Conservation (phyloP, 768 basidiomycete species). For the Tulasnella sp. region DNA sequence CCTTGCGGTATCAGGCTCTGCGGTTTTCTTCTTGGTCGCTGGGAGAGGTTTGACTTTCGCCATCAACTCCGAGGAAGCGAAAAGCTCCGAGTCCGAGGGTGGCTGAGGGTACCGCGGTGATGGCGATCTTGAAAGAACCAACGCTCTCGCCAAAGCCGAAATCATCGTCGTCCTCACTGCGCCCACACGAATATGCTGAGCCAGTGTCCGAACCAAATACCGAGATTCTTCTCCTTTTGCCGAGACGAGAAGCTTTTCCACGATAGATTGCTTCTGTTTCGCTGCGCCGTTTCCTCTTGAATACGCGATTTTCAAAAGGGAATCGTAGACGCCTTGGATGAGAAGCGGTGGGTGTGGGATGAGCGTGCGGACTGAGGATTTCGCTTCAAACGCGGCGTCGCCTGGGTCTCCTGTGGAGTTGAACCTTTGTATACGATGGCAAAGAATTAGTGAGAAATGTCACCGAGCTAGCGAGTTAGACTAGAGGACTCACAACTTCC, state of each 20-base stretch:
- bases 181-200: slow-evolving; percentile 73
- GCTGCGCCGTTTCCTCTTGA: slow-evolving; percentile 70
- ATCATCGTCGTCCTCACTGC: slow-evolving; percentile 79
- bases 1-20: slow-evolving; percentile 24
- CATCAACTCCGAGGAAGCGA: slow-evolving; percentile 26
- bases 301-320: slow-evolving; percentile 56
- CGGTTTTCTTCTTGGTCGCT: slow-evolving; percentile 28
- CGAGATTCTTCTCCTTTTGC: slow-evolving; percentile 84
- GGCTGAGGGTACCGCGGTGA: not conserved
- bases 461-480: slow-evolving; percentile 17
- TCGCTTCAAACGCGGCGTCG: slow-evolving; percentile 81
- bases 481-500: slow-evolving; percentile 34
- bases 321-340: slow-evolving; percentile 57
- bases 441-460: slow-evolving; percentile 27
- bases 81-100: slow-evolving; percentile 9
- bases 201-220: slow-evolving; percentile 68
- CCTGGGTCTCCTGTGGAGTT: slow-evolving; percentile 74
- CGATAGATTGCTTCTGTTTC: slow-evolving; percentile 66
- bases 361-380: slow-evolving; percentile 64
- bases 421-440: slow-evolving; percentile 37
- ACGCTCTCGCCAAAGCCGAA: slow-evolving; percentile 68
- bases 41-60: slow-evolving; percentile 25
- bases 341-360: slow-evolving; percentile 61
- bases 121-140: not conserved
- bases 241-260: slow-evolving; percentile 74